Percentiles rank a stretch among this genome's conserved stretches.
Conservation (phyloP, 2,329 filamentous ascomycete species). For the Cladophialophora carrionii region DNA sequence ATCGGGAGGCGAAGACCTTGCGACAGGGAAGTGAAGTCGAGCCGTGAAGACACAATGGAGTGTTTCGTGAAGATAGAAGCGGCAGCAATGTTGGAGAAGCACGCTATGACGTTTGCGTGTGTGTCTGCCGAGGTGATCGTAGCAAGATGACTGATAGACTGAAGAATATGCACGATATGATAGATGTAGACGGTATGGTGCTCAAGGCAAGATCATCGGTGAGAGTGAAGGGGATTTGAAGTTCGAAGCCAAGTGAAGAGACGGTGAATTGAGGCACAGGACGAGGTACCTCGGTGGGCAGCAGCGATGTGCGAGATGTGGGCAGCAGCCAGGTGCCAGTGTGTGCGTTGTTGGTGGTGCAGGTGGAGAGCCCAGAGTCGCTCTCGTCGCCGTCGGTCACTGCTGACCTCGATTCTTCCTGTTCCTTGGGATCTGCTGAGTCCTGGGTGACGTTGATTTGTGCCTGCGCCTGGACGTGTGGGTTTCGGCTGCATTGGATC, state of each 20-base stretch:
- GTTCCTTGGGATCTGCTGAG: conserved; percentile 6
- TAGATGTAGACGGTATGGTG: conserved; percentile 15
- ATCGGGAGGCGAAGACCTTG: background rate
- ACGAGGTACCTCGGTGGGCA: background rate
- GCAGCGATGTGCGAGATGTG: conserved; percentile 1
- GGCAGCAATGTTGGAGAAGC: background rate
- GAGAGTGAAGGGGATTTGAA: background rate
- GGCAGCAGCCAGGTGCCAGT: conserved; percentile 1
- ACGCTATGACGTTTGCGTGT: conserved; percentile 17
- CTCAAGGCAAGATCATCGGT: background rate
- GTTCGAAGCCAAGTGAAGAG: background rate
- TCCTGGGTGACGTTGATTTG: conserved; percentile 18
- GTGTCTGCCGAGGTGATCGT: conserved; percentile 4
- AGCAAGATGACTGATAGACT: conserved; percentile 9
- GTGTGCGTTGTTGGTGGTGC: conserved; percentile 1
- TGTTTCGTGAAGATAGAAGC: background rate
- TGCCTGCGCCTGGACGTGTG: conserved; percentile 2
- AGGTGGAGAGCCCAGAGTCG: background rate
- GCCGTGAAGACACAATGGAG: background rate
- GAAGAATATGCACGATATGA: conserved; percentile 16
- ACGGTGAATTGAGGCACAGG: no score
- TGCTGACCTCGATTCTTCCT: conserved; percentile 7
- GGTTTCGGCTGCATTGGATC: background rate
- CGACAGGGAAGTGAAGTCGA: background rate
- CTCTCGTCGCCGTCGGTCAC: conserved; percentile 1